These are phyloP conservation scores for Podila horticola DNA, from an alignment of 192 early-diverging fungal species.

Conservation along the genomic window DNA sequence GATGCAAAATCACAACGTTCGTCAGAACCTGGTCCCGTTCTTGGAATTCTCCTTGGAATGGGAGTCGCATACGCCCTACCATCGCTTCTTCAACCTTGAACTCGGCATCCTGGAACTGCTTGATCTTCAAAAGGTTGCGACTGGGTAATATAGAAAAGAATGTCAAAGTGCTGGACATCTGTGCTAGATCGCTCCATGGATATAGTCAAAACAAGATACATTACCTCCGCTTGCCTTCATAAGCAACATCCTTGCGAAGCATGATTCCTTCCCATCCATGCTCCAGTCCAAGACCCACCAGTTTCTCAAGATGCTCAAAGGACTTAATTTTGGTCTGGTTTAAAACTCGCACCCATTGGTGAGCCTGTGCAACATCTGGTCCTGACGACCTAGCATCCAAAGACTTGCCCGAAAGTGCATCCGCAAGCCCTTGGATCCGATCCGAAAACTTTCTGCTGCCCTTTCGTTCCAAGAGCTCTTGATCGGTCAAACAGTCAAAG, in stretches of 20 bases:
- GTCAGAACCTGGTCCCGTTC: conserved; percentile 51
- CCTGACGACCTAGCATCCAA: not conserved
- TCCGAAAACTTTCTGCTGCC: conserved; percentile 33
- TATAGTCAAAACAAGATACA: not conserved
- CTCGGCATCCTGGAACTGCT: conserved; percentile 64
- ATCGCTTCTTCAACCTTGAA: conserved; percentile 56
- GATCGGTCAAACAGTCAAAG: conserved; percentile 55
- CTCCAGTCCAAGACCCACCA: conserved; percentile 20
- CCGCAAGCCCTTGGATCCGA: conserved; percentile 28
- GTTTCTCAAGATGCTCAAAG: conserved; percentile 43
- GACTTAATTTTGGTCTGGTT: conserved; percentile 32
- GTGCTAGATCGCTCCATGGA: too few species aligned
- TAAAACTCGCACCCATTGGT: conserved; percentile 19
- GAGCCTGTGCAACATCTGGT: not conserved
- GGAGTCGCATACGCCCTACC: conserved; percentile 55
- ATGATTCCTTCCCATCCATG: conserved; percentile 68
- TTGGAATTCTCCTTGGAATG: conserved; percentile 41
- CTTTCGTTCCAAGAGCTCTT: conserved; percentile 40
- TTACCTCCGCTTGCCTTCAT: conserved; percentile 65
- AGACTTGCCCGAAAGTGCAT: conserved; percentile 2
- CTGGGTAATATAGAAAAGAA: conserved; percentile 18
- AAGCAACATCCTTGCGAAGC: conserved; percentile 56
- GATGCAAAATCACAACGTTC: conserved; percentile 57
- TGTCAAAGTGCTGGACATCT: too few species aligned
- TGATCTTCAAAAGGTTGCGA: conserved; percentile 59